Base-by-base conservation (phyloP, 331 rosid species). In the Quercus phellos region DNA sequence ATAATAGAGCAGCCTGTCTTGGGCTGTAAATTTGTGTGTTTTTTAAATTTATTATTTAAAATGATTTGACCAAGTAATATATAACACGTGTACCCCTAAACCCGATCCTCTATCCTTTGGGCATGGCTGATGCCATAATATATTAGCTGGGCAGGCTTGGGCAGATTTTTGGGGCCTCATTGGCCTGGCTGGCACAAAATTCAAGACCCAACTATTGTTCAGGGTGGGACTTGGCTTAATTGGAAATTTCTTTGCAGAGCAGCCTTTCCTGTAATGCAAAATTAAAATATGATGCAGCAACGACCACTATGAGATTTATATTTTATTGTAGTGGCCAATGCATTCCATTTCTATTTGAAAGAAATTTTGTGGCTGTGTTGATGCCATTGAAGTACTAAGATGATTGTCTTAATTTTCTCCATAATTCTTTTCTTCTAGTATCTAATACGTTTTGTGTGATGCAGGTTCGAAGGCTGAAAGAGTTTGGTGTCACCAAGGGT, bases 381-480 rank as follows among this genome's bases (percentile, higher is more conserved):
- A 66, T 66, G 51, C 51, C 7, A 9, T 17, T 66, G 71, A 72
- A 68, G 75, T 73, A 55, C 73, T 56, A 63, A 71, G 64, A 76
- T 11, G 73, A 30, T 61, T 18, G 24, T 68, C 53, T 75, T 18
- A 18, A 32, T 58, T 24, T 51, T 22, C 61, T 64, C 30, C 78
- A 35, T 12, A 46, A 3, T 43, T 51, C 68, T 58, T 51, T 55
- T 79, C 26, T 76, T 51, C 22, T 11, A 34, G 68, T 54, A 27
- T 83, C 79, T 78, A 29, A 82, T 69, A 64, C 17, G 67, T 76
- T 68, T 54, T 77, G 11, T 74, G 51, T 75, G 70, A 50, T 86
- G 80, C 85, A 94, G 99, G 99, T 92, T 78, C 94, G 99, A 61
- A 89, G 98, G 76, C 97, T 94, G 51, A 94, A 94, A 85, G 98